A percentile compares a stretch with the other conserved stretches of the same genome.
Evolutionary conservation across 2,329 filamentous ascomycete genomes (phyloP).

Genomic region (Cladosporium sp.): DNA sequence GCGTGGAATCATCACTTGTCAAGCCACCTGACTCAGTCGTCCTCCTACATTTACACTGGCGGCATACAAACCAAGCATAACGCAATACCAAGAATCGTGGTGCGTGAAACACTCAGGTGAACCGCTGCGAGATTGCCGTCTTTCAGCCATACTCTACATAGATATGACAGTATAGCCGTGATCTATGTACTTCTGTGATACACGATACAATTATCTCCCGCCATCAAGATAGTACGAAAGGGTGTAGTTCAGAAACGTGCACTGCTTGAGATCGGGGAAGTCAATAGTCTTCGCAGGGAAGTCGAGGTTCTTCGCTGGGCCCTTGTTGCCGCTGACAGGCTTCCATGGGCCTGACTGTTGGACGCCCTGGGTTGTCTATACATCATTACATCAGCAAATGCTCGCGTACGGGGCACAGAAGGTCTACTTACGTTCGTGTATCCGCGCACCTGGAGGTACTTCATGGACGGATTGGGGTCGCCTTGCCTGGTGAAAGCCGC

Average conservation of each 20-base stretch:
- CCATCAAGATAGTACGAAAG: constrained; percentile 46
- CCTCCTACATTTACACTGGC: too few species aligned
- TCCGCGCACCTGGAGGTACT: constrained; percentile 49
- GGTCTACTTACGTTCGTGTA: constrained; percentile 43
- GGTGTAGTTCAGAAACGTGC: constrained; percentile 48
- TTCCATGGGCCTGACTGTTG: constrained; percentile 40
- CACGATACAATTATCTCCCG: constrained; percentile 8
- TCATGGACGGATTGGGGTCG: constrained; percentile 52
- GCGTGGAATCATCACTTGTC: too few species aligned
- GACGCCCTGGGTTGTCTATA: constrained; percentile 38
- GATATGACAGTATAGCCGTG: neutral
- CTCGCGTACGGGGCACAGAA: neutral
- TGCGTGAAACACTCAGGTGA: too few species aligned
- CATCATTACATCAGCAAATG: neutral
- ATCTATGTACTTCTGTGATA: neutral
- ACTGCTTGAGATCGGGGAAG: constrained; percentile 56
- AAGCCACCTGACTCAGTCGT: too few species aligned
- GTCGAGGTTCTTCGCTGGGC: constrained; percentile 47
- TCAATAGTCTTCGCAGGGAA: constrained; percentile 45
- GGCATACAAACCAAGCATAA: too few species aligned
- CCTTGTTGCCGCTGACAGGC: constrained; percentile 42
- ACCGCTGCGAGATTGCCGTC: neutral
- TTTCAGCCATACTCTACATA: neutral
- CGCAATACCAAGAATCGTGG: neutral
- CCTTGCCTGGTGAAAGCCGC: constrained; percentile 52